phyloP scores from a whole-genome alignment of 2,329 filamentous ascomycete genomes.

The Beauveria caledonica region DNA sequence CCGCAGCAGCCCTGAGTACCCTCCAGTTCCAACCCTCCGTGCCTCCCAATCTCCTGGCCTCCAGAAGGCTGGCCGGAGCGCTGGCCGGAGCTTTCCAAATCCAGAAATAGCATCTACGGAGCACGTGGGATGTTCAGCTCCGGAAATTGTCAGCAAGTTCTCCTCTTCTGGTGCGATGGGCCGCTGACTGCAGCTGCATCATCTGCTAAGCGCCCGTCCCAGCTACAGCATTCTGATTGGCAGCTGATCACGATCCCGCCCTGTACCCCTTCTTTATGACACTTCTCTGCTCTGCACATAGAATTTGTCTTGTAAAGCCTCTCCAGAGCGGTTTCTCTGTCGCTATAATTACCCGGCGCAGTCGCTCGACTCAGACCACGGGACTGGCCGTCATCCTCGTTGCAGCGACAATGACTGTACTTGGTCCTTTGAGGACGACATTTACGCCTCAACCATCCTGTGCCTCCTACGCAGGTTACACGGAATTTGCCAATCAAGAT shows the following conservation, averaged over 20 bases:
- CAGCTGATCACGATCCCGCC: not conserved
- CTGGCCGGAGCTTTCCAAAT: not conserved
- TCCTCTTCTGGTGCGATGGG: not conserved
- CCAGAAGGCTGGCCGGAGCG: not conserved
- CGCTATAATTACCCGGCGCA: too few relatives aligned
- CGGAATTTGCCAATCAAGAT: not conserved
- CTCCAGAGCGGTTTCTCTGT: too few relatives aligned
- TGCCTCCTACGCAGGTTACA: not conserved
- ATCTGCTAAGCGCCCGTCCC: not conserved
- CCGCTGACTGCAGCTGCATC: not conserved
- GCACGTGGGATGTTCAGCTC: not conserved
- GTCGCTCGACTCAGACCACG: not conserved
- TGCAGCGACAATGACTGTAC: not conserved
- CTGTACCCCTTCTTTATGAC: not conserved
- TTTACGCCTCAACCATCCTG: not conserved
- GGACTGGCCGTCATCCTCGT: not conserved
- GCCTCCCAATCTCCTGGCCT: too few relatives aligned
- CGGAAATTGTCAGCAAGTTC: not conserved
- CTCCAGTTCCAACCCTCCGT: too few relatives aligned
- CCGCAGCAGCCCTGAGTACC: too few relatives aligned
- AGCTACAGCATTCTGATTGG: not conserved
- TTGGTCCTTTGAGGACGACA: not conserved
- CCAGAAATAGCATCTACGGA: not conserved
- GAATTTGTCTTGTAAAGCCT: not conserved
- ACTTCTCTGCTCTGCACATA: not conserved